Base-by-base conservation (phyloP, 352 stramenopile species). In the Paralagenidium karlingii region DNA sequence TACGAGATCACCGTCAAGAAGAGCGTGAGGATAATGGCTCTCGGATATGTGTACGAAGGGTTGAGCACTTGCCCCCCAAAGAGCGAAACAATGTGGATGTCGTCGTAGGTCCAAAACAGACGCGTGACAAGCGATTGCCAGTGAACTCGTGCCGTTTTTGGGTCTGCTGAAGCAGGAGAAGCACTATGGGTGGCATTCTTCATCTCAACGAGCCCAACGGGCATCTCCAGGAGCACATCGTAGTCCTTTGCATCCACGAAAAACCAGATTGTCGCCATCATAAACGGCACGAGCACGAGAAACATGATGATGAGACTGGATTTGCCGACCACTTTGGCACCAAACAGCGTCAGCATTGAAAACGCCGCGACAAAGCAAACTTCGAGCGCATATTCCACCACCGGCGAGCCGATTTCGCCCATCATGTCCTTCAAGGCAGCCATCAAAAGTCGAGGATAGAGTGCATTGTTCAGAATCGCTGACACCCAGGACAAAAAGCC, bases 81-180 rank as follows among this genome's bases (percentile, higher is more conserved):
- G 8, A 60, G 63, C 13, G 68, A 80, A 1, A 66, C 79, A 32
- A 51, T 65, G 39, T 94, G 74, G 48, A 89, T 94, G 18, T 65
- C 82, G 51, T 94, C 94, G 18, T 90, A 70, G 58, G 94, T 94
- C 84, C 87, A 96, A 51, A 94, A 95, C 18, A 96, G 51, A 36
- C 87, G 84, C 47, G 93, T 96, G 15, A 95, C 38, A 25, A 80
- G 79, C 5, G 64, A 56, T 26, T 65, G 43, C 74, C 76, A 94
- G 8, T 78, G 21, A 34, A 55, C 48, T 47, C 38, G 62, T 25
- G 12, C 33, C 47, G 12, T 42, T 47, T 63, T 22, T n/a, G n/a
- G n/a, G n/a, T n/a, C n/a, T n/a, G n/a, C 10, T 25, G 34, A 20
- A 54, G 24, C 25, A 42, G 24, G 31, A n/a, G n/a, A n/a, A n/a